A percentile compares a stretch with the other conserved stretches of the same genome.
These are phyloP conservation scores for Sarcodon sp. DNA, from an alignment of 768 basidiomycete genomes.

Conservation along the genomic window DNA sequence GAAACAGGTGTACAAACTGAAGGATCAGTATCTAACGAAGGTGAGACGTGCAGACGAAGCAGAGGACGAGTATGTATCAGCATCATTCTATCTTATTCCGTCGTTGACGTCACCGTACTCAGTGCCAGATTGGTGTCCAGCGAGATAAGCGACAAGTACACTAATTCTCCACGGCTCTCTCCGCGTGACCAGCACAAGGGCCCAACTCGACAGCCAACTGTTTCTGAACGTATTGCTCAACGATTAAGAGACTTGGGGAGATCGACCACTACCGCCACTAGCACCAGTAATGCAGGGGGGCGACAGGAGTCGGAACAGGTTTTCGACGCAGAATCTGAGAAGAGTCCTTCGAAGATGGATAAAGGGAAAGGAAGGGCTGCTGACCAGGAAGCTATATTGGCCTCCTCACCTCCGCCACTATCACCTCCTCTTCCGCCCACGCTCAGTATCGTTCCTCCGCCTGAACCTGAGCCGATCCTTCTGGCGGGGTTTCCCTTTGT, in stretches of 20 bases:
- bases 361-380: slow-evolving; percentile 74
- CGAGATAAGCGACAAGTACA: slow-evolving; percentile 55
- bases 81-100: slow-evolving; percentile 4
- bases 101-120: slow-evolving; percentile 4
- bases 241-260: slow-evolving; percentile 74
- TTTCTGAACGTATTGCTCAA: slow-evolving; percentile 78
- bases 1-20: slow-evolving; percentile 44
- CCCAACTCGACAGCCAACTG: slow-evolving; percentile 59
- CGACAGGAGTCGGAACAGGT: slow-evolving; percentile 9
- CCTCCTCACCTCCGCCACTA: slow-evolving; percentile 32
- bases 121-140: slow-evolving; percentile 86
- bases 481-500: slow-evolving; percentile 66
- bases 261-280: slow-evolving; percentile 20
- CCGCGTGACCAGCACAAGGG: slow-evolving; percentile 41
- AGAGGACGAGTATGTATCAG: slow-evolving; percentile 73
- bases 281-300: slow-evolving; percentile 4
- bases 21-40: slow-evolving; percentile 66
- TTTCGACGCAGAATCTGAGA: slow-evolving; percentile 17
- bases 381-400: slow-evolving; percentile 28
- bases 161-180: slow-evolving; percentile 58
- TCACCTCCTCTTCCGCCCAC: slow-evolving; percentile 43
- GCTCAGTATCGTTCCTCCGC: slow-evolving; percentile 20
- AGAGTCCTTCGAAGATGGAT: slow-evolving; percentile 26
- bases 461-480: slow-evolving; percentile 42
- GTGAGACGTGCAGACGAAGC: slow-evolving; percentile 81